Evolutionary conservation across 495 filamentous ascomycete species (phyloP).

Genomic region (Trichodelitschia bisporula): DNA sequence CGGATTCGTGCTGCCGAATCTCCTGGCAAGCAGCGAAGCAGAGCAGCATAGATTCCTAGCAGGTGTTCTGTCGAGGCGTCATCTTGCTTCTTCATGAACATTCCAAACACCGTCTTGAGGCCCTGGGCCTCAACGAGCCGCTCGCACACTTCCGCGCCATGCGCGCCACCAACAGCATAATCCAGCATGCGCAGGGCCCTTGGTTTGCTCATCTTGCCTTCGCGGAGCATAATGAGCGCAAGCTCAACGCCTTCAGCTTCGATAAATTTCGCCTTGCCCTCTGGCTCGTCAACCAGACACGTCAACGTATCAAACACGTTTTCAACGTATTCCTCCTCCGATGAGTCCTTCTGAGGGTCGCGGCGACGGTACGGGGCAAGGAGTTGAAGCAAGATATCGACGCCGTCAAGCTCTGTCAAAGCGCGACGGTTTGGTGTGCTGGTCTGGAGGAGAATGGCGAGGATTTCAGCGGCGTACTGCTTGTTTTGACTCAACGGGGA

Average conservation of each 20-base stretch:
- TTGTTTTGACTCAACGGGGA: constrained; percentile 52
- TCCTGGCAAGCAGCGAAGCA: constrained; percentile 57
- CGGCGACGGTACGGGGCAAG: constrained; percentile 72
- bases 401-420: constrained; percentile 35
- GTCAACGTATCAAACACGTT: constrained; percentile 72
- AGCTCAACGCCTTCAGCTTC: constrained; percentile 87
- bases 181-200: constrained; percentile 61
- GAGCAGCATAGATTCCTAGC: constrained; percentile 64
- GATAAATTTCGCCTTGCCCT: constrained; percentile 60
- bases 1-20: constrained; percentile 62
- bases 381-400: constrained; percentile 61
- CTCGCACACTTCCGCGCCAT: constrained; percentile 31
- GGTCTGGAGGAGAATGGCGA: constrained; percentile 66
- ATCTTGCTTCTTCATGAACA: constrained; percentile 70
- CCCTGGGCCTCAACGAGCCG: constrained; percentile 62
- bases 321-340: constrained; percentile 86
- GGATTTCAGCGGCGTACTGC: constrained; percentile 78
- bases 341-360: constrained; percentile 64
- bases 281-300: constrained; percentile 48
- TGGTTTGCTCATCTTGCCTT: constrained; percentile 56
- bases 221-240: constrained; percentile 64
- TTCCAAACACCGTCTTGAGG: constrained; percentile 57
- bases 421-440: constrained; percentile 12
- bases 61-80: constrained; percentile 60
- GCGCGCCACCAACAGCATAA: constrained; percentile 37